Evolutionary conservation across 1,284 basidiomycete species (phyloP).

Genomic region (Trichosporon ovoides): DNA sequence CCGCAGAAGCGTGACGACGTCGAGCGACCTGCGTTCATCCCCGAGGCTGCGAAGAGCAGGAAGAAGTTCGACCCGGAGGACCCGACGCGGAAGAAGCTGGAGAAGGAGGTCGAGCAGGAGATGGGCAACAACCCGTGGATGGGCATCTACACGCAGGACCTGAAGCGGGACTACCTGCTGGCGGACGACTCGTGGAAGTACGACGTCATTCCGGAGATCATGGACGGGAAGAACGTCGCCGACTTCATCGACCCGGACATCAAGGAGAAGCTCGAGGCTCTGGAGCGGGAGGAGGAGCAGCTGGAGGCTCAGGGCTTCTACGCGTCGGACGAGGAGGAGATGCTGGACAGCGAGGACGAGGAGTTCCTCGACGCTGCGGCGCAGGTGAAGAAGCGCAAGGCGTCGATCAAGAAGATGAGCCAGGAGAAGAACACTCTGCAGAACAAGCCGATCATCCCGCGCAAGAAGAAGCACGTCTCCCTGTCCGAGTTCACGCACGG

Average conservation of each 20-base stretch:
- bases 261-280: slow-evolving; percentile 88
- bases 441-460: slow-evolving; percentile 76
- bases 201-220: slow-evolving; percentile 92
- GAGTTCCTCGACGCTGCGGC: slow-evolving; percentile 64
- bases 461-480: slow-evolving; percentile 78
- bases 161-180: slow-evolving; percentile 79
- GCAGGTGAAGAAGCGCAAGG: slow-evolving; percentile 60
- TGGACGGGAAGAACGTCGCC: slow-evolving; percentile 97
- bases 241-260: slow-evolving; percentile 99
- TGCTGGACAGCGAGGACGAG: slow-evolving; percentile 91
- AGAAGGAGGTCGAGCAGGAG: slow-evolving; percentile 67
- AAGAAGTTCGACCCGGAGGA: slow-evolving; percentile 84
- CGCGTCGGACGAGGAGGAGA: slow-evolving; percentile 72
- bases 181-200: slow-evolving; percentile 91
- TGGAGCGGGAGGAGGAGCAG: slow-evolving; percentile 94
- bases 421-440: slow-evolving; percentile 84
- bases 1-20: slow-evolving; percentile 82
- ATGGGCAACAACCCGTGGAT: slow-evolving; percentile 68
- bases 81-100: slow-evolving; percentile 63
- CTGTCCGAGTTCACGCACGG: slow-evolving; percentile 75
- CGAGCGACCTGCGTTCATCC: slow-evolving; percentile 77
- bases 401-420: slow-evolving; percentile 65
- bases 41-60: slow-evolving; percentile 65
- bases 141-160: slow-evolving; percentile 82
- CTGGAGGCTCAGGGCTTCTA: slow-evolving; percentile 94